phyloP scores from a whole-genome alignment of 1,284 basidiomycete species.

The Fomitopsis palustris region DNA sequence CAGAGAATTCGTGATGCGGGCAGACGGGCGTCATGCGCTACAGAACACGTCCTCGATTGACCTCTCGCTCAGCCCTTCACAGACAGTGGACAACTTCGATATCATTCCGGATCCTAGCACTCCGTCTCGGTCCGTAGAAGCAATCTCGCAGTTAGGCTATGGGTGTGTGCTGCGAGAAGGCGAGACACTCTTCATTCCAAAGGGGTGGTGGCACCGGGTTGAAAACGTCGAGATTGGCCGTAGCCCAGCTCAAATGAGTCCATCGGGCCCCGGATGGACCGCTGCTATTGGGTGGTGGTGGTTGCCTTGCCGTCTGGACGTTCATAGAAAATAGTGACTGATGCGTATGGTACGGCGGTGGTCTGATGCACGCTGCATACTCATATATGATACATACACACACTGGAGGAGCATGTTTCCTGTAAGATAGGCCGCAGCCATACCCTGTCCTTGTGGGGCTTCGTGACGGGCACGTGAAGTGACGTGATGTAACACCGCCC shows the following conservation, averaged over 20 bases:
- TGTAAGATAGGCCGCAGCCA: no score
- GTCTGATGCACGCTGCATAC: no score
- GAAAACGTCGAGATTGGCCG: conserved; percentile 19
- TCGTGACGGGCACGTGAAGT: no score
- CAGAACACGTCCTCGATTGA: conserved; percentile 12
- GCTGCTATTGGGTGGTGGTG: conserved; percentile 27
- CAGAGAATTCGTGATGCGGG: conserved; percentile 9
- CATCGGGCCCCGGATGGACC: conserved; percentile 19
- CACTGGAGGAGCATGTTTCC: conserved; percentile 24
- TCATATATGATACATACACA: conserved; percentile 6
- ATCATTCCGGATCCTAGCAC: neutral
- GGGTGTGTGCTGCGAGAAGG: conserved; percentile 22
- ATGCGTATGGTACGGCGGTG: no score
- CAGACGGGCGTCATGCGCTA: neutral
- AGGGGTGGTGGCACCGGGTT: conserved; percentile 27
- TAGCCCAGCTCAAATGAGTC: neutral
- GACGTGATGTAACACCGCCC: no score
- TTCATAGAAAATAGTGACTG: no score
- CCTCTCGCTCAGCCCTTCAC: neutral
- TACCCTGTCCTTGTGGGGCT: no score
- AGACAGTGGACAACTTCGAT: neutral
- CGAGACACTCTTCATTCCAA: conserved; percentile 24
- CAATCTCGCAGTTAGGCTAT: conserved; percentile 11
- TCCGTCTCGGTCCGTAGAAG: conserved; percentile 5
- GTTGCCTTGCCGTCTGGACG: conserved; percentile 9